Evolutionary conservation across 2,329 filamentous ascomycete genomes (phyloP), one percentile per base, ranked within the genome.

Genomic region (Cadophora malorum): DNA sequence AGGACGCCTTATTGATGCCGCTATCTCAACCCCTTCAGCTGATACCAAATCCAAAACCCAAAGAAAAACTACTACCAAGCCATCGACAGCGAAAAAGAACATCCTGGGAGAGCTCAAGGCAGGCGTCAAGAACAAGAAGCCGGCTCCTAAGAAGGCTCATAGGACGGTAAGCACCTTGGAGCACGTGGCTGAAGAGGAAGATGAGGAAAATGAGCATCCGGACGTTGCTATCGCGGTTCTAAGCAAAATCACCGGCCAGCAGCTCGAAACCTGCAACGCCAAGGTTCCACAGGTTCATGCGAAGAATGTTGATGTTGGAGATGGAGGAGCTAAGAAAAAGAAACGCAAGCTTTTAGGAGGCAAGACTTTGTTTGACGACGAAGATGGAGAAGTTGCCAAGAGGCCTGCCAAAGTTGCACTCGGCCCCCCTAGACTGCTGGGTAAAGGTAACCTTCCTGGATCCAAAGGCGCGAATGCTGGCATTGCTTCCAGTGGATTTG

Each of bases 331-430:
- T 74, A 77, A 77, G 75, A 89, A 87, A 77, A 93, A 90, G 83
- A 94, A 91, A 82, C 87, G 91, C 70, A 94, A 93, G 79, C 80
- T 93, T 5, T 82, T 92, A 1, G 88, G 89, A 4, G 81, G 85
- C 25, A 87, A 85, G 73, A 91, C 88, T 3, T 77, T 96, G 6
- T 93, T 95, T 73, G 90, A 91, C 67, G 90, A 91, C 9, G 90
- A 90, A 4, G 90, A 91, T 9, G 87, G 79, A 12, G 86, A 86
- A 68, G 80, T 76, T 64, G 65, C 72, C 19, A 77, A 79, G 69
- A 76, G 77, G 58, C 76, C 78, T 67, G 70, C 76, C 16, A 82
- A 81, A 71, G 64, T 76, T 28, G 72, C 74, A 61, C 74, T 80
- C 59, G 76, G 73, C 16, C 68, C 73, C 16, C 35, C 72, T 31